These are phyloP conservation scores for Barnettozyma siamensis DNA, from an alignment of 805 yeast species.

Conservation along the genomic window DNA sequence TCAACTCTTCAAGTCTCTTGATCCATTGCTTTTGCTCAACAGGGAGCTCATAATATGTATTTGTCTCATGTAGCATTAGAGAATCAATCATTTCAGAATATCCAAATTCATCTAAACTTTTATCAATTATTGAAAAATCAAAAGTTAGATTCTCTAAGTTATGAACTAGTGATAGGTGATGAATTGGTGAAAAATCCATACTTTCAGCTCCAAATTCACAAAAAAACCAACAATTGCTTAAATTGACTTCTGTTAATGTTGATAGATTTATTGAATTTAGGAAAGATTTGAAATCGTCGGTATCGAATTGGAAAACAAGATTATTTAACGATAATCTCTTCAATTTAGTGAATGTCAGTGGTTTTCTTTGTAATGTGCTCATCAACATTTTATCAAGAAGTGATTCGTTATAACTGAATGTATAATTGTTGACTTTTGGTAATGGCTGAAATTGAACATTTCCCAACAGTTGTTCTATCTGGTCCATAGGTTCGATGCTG, in stretches of 20 bases:
- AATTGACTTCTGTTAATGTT: neutral
- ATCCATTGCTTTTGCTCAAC: neutral
- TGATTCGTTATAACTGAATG: neutral
- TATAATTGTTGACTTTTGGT: neutral
- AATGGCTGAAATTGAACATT: neutral
- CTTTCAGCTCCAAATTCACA: neutral
- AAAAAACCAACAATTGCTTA: neutral
- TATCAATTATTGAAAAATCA: neutral
- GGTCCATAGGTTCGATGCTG: conserved; percentile 1
- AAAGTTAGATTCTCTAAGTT: neutral
- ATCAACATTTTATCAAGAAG: neutral
- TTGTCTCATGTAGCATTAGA: neutral
- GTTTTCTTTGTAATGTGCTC: too few relatives aligned
- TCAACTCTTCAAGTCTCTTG: neutral
- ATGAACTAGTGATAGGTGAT: neutral
- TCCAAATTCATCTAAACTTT: neutral
- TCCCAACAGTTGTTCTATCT: conserved; percentile 1
- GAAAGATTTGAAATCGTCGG: neutral
- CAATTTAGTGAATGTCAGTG: neutral
- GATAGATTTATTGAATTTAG: neutral
- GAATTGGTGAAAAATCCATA: neutral
- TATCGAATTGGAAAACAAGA: neutral
- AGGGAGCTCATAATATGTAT: neutral
- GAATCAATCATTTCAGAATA: neutral
- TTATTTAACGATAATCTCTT: neutral